Evolutionary conservation across 1,284 basidiomycete genomes (phyloP).

Genomic region (Athelia sp.): DNA sequence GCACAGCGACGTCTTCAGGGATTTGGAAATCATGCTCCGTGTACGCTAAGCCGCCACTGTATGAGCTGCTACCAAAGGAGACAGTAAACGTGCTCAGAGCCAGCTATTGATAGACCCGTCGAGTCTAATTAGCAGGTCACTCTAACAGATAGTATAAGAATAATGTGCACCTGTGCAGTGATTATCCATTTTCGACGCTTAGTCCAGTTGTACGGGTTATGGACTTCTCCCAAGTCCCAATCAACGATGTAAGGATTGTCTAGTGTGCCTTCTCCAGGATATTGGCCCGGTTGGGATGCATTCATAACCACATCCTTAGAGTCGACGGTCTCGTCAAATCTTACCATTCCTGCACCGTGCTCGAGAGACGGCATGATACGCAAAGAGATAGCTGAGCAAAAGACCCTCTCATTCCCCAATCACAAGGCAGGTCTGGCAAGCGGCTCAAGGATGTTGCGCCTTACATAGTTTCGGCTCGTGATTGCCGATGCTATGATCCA

Average conservation of each 20-base stretch:
- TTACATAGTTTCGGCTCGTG: too few species aligned
- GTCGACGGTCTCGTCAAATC: too few species aligned
- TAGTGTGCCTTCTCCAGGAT: conserved; percentile 38
- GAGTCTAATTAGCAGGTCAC: conserved; percentile 5
- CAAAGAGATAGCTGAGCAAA: too few species aligned
- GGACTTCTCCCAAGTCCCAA: conserved; percentile 50
- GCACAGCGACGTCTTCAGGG: conserved; percentile 47
- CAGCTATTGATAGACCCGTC: conserved; percentile 21
- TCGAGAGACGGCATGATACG: too few species aligned
- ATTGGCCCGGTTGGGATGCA: too few species aligned
- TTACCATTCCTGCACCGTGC: too few species aligned
- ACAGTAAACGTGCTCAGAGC: conserved; percentile 53
- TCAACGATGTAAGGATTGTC: conserved; percentile 52
- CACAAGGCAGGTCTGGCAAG: too few species aligned
- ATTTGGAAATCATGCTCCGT: conserved; percentile 45
- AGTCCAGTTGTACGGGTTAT: conserved; percentile 64
- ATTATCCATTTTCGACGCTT: conserved; percentile 45
- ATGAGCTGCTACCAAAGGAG: conserved; percentile 57
- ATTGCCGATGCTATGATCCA: too few species aligned
- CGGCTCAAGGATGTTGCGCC: too few species aligned
- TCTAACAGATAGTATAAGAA: conserved; percentile 9
- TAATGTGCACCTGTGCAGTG: conserved; percentile 40
- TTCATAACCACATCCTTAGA: too few species aligned
- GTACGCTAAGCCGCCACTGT: conserved; percentile 48
- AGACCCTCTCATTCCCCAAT: too few species aligned